These are phyloP conservation scores for Arthrobotrys sinensis DNA, from an alignment of 2,329 filamentous ascomycete species.

Conservation along the genomic window DNA sequence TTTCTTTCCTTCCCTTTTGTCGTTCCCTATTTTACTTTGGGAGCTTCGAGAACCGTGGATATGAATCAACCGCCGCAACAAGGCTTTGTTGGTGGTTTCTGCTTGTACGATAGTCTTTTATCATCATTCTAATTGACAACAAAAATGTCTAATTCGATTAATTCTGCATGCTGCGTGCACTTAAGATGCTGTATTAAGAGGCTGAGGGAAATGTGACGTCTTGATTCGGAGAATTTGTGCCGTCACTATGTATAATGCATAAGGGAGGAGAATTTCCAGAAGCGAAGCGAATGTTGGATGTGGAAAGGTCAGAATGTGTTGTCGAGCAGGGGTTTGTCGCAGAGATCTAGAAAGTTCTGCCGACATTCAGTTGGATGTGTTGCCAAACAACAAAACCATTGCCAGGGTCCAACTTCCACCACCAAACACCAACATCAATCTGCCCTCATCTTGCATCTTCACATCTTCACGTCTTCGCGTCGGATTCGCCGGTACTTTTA, in stretches of 20 bases:
- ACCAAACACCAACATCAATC: conserved; percentile 5
- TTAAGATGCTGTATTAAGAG: too few relatives aligned
- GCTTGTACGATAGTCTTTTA: conserved; percentile 33
- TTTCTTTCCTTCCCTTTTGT: background rate
- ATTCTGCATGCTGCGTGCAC: background rate
- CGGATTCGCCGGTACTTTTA: background rate
- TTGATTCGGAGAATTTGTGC: background rate
- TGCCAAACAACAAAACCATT: conserved; percentile 12
- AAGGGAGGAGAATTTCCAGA: too few relatives aligned
- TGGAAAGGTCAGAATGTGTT: background rate
- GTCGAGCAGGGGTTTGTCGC: background rate
- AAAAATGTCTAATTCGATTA: conserved; percentile 12
- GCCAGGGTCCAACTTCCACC: conserved; percentile 1
- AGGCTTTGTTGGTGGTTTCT: background rate
- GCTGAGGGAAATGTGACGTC: background rate
- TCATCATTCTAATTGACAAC: conserved; percentile 1
- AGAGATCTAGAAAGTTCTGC: conserved; percentile 53
- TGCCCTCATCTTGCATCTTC: conserved; percentile 4
- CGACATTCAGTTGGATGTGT: background rate
- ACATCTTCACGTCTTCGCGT: background rate
- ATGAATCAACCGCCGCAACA: conserved; percentile 1
- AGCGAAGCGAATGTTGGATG: conserved; percentile 10
- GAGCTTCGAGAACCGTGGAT: background rate
- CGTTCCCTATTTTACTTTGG: background rate
- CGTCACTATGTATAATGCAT: too few relatives aligned